phyloP scores from a whole-genome alignment of 2,329 filamentous ascomycete genomes.

The Orbilia brochopaga region DNA sequence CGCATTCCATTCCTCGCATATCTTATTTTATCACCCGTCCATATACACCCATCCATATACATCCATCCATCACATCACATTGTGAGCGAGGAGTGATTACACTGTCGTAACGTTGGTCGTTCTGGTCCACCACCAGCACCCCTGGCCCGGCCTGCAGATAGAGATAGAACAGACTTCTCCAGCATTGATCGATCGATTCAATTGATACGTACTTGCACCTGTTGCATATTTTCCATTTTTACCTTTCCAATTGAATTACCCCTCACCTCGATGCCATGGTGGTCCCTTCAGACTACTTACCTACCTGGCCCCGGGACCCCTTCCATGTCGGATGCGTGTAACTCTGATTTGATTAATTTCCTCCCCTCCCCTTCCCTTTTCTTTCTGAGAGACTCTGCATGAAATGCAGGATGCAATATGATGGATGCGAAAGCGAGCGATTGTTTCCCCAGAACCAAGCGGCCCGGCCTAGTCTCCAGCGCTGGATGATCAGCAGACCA shows the following conservation, averaged over 20 bases:
- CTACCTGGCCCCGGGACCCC: slow-evolving; percentile 22
- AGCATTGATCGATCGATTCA: too few species aligned
- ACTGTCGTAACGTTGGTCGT: background rate
- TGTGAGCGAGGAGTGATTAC: background rate
- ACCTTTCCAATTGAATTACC: too few species aligned
- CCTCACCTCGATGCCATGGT: background rate
- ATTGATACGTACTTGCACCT: background rate
- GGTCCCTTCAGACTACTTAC: background rate
- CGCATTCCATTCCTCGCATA: slow-evolving; percentile 3
- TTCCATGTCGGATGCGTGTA: slow-evolving; percentile 39
- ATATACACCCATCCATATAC: too few species aligned
- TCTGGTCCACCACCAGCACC: background rate
- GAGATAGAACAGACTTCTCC: too few species aligned
- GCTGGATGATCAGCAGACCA: slow-evolving; percentile 50
- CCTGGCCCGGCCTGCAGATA: too few species aligned
- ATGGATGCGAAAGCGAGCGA: too few species aligned
- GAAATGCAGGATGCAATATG: too few species aligned
- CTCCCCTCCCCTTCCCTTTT: too few species aligned
- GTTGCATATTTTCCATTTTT: background rate
- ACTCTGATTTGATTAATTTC: slow-evolving; percentile 9
- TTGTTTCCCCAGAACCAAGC: slow-evolving; percentile 21
- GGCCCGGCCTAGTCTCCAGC: slow-evolving; percentile 14
- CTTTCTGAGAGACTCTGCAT: too few species aligned
- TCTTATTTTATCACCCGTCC: too few species aligned
- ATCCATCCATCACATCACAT: background rate